phyloP scores from a whole-genome alignment of 805 yeast genomes.

The Kazachstania psychrophila region DNA sequence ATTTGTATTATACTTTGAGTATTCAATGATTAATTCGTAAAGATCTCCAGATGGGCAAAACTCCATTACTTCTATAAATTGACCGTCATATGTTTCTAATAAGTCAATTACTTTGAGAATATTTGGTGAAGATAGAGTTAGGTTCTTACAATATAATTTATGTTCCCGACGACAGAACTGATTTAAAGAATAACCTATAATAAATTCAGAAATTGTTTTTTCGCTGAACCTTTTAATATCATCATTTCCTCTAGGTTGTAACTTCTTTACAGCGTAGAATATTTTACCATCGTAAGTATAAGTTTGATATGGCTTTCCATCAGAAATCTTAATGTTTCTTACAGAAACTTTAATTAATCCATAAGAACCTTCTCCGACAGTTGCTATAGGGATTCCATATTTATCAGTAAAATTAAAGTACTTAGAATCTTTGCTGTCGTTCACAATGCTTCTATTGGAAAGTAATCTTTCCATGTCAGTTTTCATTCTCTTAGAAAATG shows the following conservation, averaged over 20 bases:
- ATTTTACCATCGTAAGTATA: constrained; percentile 62
- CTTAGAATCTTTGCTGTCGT: constrained; percentile 2
- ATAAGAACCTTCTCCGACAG: constrained; percentile 87
- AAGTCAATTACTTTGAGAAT: constrained; percentile 73
- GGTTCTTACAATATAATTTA: neutral
- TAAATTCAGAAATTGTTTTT: constrained; percentile 77
- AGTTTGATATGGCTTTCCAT: constrained; percentile 31
- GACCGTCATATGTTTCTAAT: constrained; percentile 53
- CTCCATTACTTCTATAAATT: constrained; percentile 87
- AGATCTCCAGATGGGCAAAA: constrained; percentile 81
- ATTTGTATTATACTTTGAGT: constrained; percentile 39
- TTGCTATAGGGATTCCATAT: constrained; percentile 44
- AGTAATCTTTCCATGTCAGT: neutral
- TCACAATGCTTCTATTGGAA: too few relatives aligned
- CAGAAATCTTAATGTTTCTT: constrained; percentile 30
- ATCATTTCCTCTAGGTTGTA: constrained; percentile 72
- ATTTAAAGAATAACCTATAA: constrained; percentile 72
- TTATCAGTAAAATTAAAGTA: constrained; percentile 30
- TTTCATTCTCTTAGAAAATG: constrained; percentile 36
- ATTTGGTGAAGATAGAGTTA: constrained; percentile 35
- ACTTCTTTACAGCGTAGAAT: constrained; percentile 83
- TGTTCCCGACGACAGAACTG: constrained; percentile 5
- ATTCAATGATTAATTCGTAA: constrained; percentile 44
- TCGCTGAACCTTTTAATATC: constrained; percentile 89
- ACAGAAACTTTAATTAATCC: constrained; percentile 85